Conservation (phyloP, 2,329 filamentous ascomycete genomes). For the Sclerotiophoma versabilis region DNA sequence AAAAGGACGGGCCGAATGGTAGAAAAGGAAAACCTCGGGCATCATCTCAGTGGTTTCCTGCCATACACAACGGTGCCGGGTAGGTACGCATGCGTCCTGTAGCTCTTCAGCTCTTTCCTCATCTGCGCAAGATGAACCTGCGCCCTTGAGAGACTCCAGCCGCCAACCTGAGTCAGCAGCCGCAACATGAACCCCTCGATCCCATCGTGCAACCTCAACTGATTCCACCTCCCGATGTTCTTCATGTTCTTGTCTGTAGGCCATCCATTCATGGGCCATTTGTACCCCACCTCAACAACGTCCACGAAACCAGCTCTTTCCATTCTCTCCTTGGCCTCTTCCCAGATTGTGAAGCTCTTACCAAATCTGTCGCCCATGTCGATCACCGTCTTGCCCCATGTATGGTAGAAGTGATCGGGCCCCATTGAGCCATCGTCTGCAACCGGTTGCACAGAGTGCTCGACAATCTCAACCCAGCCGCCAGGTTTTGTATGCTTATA, state of each 20-base stretch:
- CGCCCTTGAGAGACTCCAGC: slow-evolving; percentile 44
- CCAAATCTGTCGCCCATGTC: slow-evolving; percentile 49
- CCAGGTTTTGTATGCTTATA: slow-evolving; percentile 50
- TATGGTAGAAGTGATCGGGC: slow-evolving; percentile 46
- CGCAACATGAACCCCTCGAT: slow-evolving; percentile 49
- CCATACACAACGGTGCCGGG: slow-evolving; percentile 48
- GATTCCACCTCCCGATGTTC: slow-evolving; percentile 49
- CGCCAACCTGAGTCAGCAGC: slow-evolving; percentile 45
- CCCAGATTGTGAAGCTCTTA: slow-evolving; percentile 48
- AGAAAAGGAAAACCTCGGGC: neutral
- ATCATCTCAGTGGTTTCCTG: slow-evolving; percentile 35
- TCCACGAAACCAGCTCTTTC: slow-evolving; percentile 45
- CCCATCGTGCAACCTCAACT: slow-evolving; percentile 46
- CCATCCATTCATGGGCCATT: slow-evolving; percentile 50
- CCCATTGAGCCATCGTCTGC: slow-evolving; percentile 52
- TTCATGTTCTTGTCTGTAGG: slow-evolving; percentile 39
- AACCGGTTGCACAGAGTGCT: slow-evolving; percentile 51
- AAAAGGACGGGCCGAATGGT: neutral
- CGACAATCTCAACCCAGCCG: slow-evolving; percentile 54
- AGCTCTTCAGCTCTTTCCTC: slow-evolving; percentile 43
- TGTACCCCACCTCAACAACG: slow-evolving; percentile 39
- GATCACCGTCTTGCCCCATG: slow-evolving; percentile 45
- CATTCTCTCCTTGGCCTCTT: slow-evolving; percentile 43
- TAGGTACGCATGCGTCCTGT: slow-evolving; percentile 46
- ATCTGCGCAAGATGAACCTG: slow-evolving; percentile 49